These are phyloP conservation scores for Mollisiaceae sp. DNA, from an alignment of 2,329 filamentous ascomycete genomes.

Conservation along the genomic window DNA sequence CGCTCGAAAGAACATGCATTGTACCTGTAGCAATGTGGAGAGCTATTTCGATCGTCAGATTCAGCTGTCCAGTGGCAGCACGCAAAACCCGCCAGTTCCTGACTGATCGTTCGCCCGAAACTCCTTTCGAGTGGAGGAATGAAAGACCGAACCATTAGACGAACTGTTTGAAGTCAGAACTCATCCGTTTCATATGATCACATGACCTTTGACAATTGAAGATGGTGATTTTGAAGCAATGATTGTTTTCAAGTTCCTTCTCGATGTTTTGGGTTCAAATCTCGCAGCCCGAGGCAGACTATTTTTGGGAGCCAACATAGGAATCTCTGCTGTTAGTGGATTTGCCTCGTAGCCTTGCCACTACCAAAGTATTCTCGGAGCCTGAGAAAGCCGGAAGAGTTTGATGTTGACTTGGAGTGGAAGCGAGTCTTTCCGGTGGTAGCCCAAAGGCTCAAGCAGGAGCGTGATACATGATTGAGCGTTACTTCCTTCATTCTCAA, in stretches of 20 bases:
- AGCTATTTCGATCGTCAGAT: not conserved
- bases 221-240: too few species aligned
- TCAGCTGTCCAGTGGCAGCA: not conserved
- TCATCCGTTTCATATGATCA: not conserved
- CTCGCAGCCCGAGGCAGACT: not conserved
- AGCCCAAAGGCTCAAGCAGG: not conserved
- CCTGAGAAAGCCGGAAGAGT: not conserved
- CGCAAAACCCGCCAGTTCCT: not conserved
- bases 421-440: not conserved
- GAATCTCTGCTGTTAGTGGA: not conserved
- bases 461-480: not conserved
- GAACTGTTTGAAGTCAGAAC: not conserved
- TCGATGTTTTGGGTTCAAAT: not conserved
- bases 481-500: not conserved
- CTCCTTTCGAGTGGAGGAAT: too few species aligned
- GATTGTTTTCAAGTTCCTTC: not conserved
- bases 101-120: too few species aligned
- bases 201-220: not conserved
- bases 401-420: too few species aligned
- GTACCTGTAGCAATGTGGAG: not conserved
- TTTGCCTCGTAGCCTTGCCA: not conserved
- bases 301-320: not conserved
- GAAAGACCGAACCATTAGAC: too few species aligned
- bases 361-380: not conserved
- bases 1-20: not conserved